Conservation (phyloP, 805 yeast species). For the Cephaloascus albidus region DNA sequence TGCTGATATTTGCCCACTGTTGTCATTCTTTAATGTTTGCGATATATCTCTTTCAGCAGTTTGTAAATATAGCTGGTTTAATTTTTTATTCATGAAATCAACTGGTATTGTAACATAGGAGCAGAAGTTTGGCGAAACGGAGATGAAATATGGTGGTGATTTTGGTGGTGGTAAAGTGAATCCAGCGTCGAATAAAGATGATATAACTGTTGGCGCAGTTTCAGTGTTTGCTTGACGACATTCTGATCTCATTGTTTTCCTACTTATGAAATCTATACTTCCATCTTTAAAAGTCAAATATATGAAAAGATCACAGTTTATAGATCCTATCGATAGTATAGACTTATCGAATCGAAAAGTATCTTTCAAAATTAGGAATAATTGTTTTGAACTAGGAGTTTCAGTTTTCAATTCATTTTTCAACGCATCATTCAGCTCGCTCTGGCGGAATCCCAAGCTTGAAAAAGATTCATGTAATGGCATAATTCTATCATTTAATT, state of each 20-base stretch:
- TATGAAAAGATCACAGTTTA: slow-evolving; percentile 28
- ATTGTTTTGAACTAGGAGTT: background rate
- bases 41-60: slow-evolving; percentile 12
- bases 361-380: slow-evolving; percentile 16
- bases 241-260: slow-evolving; percentile 15
- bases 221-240: slow-evolving; percentile 2
- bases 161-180: slow-evolving; percentile 33
- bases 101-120: slow-evolving; percentile 24
- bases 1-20: slow-evolving; percentile 8
- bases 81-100: slow-evolving; percentile 4
- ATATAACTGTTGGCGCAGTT: slow-evolving; percentile 18
- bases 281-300: slow-evolving; percentile 34
- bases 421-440: background rate
- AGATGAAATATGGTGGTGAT: slow-evolving; percentile 20
- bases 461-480: slow-evolving; percentile 1
- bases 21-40: background rate
- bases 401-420: too few relatives aligned
- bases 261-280: slow-evolving; percentile 31
- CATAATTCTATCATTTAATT: slow-evolving; percentile 1
- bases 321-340: slow-evolving; percentile 19
- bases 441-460: background rate
- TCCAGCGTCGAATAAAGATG: slow-evolving; percentile 44
- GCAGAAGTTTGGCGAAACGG: slow-evolving; percentile 43
- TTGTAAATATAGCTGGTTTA: slow-evolving; percentile 8
- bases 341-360: slow-evolving; percentile 14